Evolutionary conservation across 2,329 filamentous ascomycete genomes (phyloP).

Genomic region (Colletotrichum higginsianum): DNA sequence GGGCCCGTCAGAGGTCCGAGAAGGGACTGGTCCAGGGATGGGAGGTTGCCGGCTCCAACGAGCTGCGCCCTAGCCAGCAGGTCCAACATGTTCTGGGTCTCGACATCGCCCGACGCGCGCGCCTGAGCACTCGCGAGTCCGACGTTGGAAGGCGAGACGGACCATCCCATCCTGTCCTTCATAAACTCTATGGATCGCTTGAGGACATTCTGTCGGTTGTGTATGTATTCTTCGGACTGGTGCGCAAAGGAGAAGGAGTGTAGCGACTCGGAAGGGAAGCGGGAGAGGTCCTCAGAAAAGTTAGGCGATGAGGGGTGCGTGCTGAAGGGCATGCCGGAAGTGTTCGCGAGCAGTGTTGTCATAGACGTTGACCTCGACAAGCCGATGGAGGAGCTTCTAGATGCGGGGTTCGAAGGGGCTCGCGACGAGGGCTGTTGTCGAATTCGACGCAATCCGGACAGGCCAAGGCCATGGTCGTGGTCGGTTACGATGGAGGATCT

Average conservation of each 20-base stretch:
- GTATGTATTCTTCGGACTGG: conserved; percentile 91
- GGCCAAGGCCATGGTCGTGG: conserved; percentile 88
- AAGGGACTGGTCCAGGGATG: conserved; percentile 60
- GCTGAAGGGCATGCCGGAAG: conserved; percentile 67
- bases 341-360: conserved; percentile 74
- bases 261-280: conserved; percentile 95
- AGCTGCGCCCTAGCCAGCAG: conserved; percentile 86
- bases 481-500: conserved; percentile 88
- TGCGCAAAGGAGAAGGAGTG: conserved; percentile 99
- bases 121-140: conserved; percentile 88
- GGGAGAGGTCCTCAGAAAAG: conserved; percentile 88
- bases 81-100: conserved; percentile 92
- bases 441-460: conserved; percentile 92
- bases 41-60: conserved; percentile 77
- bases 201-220: conserved; percentile 92
- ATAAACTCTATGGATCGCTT: conserved; percentile 97
- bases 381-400: conserved; percentile 70
- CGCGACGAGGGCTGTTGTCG: conserved; percentile 84
- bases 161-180: conserved; percentile 90
- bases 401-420: conserved; percentile 75
- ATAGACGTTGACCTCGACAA: conserved; percentile 80
- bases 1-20: conserved; percentile 83
- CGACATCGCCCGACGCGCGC: conserved; percentile 84
- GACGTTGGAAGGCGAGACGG: conserved; percentile 74
- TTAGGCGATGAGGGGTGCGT: conserved; percentile 80